Evolutionary conservation across 1,284 basidiomycete genomes (phyloP).

Genomic region (Heliocybe sulcata): DNA sequence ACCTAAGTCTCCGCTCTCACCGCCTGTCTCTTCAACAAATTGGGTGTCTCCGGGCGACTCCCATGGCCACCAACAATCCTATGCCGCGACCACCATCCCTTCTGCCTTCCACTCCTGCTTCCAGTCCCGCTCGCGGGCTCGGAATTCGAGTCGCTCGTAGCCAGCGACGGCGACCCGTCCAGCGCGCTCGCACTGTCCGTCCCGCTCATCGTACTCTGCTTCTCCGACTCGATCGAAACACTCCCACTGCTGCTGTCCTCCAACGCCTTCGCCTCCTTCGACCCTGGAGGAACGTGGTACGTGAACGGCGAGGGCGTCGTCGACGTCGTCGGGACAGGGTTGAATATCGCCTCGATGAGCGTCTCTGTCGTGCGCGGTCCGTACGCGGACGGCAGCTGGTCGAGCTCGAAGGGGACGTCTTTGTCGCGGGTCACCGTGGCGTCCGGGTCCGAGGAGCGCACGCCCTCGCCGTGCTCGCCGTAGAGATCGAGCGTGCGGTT

Average conservation of each 20-base stretch:
- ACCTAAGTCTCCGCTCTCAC: not conserved
- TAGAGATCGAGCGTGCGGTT: conserved; percentile 45
- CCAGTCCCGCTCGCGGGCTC: not conserved
- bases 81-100: not conserved
- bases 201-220: not conserved
- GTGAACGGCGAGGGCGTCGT: conserved; percentile 53
- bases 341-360: conserved; percentile 73
- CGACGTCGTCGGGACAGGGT: conserved; percentile 46
- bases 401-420: conserved; percentile 31
- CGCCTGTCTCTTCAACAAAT: not conserved
- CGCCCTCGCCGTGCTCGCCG: conserved; percentile 18
- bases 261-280: conserved; percentile 11
- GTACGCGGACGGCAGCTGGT: conserved; percentile 40
- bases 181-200: not conserved
- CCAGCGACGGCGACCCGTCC: not conserved
- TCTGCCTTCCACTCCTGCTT: not conserved
- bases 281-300: conserved; percentile 26
- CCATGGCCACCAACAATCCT: not conserved
- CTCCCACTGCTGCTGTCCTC: not conserved
- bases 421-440: conserved; percentile 6
- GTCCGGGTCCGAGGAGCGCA: conserved; percentile 9
- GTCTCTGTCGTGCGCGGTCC: conserved; percentile 58
- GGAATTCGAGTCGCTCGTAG: not conserved
- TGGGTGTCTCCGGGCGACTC: not conserved
- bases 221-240: not conserved